Evolutionary conservation across 192 early-diverging fungal species (phyloP), one percentile per base, ranked within the genome.

Genomic region (Backusella mclennaniae): DNA sequence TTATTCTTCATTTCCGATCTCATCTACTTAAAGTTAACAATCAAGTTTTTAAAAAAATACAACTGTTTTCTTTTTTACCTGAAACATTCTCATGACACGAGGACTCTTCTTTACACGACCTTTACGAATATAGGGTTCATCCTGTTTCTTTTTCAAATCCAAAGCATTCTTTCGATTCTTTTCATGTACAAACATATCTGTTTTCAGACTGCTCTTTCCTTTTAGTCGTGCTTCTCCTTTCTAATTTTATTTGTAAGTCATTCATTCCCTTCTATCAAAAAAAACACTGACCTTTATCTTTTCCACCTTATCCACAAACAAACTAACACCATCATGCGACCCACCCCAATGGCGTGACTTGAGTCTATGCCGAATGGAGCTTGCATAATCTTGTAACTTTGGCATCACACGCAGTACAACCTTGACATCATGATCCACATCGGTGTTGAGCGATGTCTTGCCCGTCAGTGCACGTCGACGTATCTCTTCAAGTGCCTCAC

Each of bases 311-410:
- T 90, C 89, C 21, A 95, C 85, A 74, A 82, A 84, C 8, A 94
- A 80, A 74, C 92, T 94, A 52, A 92, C 87, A 8, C 94, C 94
- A 78, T 94, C 90, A 82, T 95, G 94, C 35, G 86, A 83, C 2
- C 85, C 82, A 8, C 84, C 89, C 94, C 94, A 95, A 17, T 87
- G 88, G 29, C 91, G 79, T 52, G 89, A 90, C 38, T 88, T 85
- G 14, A 88, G 78, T 29, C 85, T 74, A 80, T 89, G 52, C 23
- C 84, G 86, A n/a, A 87, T 75, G 0, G 89, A 90, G 8, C 91
- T 90, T 29, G 89, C 86, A 82, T 96, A 96, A 11, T 84, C 82
- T 19, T 83, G 80, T 14, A 96, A 82, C 29, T 89, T 90, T 0
- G 95, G 95, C 0, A 95, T 76, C 0, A 95, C 86, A 14, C 93